These are phyloP conservation scores for Colletotrichum limetticola DNA, from an alignment of 2,329 filamentous ascomycete species.

Conservation along the genomic window DNA sequence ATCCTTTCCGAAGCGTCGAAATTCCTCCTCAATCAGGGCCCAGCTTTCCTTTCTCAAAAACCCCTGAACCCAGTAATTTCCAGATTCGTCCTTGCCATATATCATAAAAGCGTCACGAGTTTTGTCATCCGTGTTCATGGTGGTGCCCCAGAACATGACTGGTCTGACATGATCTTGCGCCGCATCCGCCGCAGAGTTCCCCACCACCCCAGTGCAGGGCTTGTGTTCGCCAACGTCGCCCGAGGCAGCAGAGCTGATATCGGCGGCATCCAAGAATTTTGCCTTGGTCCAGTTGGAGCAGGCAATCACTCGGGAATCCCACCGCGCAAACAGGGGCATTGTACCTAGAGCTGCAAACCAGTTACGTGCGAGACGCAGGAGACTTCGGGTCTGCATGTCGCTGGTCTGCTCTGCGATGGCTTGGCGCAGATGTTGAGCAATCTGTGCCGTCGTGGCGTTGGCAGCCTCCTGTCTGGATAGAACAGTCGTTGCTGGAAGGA, in stretches of 20 bases:
- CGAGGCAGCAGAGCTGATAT: not conserved
- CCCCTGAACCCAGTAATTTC: not conserved
- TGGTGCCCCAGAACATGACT: not conserved
- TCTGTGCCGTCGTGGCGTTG: not conserved
- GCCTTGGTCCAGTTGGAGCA: slow-evolving; percentile 1
- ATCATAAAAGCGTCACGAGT: not conserved
- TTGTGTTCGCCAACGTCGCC: not conserved
- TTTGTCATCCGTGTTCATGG: not conserved
- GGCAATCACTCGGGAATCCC: not conserved
- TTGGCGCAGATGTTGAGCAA: not conserved
- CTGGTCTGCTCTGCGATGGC: not conserved
- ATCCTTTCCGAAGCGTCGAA: not conserved
- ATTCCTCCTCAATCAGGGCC: not conserved
- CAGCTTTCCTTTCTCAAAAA: not conserved
- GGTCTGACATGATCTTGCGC: not conserved
- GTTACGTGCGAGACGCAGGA: not conserved
- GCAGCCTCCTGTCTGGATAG: not conserved
- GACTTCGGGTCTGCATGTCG: not conserved
- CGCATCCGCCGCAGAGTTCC: not conserved
- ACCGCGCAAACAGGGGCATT: not conserved
- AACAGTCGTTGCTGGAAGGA: not conserved
- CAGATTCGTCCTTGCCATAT: not conserved
- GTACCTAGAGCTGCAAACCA: not conserved
- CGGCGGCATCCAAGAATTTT: not conserved
- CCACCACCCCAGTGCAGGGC: not conserved